Evolutionary conservation across 257 asterid species (phyloP).

Genomic region (Leonotis leonurus): DNA sequence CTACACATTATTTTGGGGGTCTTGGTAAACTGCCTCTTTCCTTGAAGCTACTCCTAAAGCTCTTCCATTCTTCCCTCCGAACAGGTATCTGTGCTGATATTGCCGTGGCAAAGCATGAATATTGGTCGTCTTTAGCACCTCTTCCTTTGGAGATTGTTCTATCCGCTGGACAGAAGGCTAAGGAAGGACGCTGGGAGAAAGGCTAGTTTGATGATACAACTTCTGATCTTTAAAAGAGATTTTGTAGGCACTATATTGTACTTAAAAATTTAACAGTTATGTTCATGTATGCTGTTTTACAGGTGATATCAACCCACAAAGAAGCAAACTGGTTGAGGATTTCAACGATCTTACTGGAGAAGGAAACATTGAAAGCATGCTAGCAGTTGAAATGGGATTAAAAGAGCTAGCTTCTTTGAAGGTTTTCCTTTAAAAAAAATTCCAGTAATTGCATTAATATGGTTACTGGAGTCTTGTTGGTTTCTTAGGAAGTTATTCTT

Average conservation of each 20-base stretch:
- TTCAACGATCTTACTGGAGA: conserved; percentile 84
- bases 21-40: background rate
- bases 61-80: background rate
- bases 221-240: conserved; percentile 15
- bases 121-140: conserved; percentile 97
- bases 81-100: conserved; percentile 80
- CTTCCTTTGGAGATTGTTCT: conserved; percentile 88
- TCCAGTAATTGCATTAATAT: conserved; percentile 4
- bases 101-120: conserved; percentile 73
- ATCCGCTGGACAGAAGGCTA: conserved; percentile 98
- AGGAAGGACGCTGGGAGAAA: conserved; percentile 70
- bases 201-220: conserved; percentile 39
- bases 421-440: conserved; percentile 34
- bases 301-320: conserved; percentile 52
- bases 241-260: background rate
- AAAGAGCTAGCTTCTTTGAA: conserved; percentile 86
- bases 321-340: conserved; percentile 60
- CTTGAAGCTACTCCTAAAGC: background rate
- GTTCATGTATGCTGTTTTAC: conserved; percentile 24
- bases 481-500: background rate
- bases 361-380: conserved; percentile 96
- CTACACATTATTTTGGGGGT: background rate
- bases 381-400: conserved; percentile 87
- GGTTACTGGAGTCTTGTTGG: background rate
- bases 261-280: conserved; percentile 4